Base-by-base conservation (phyloP, 208 protist genomes). In the Sergeia podlipaevii region DNA sequence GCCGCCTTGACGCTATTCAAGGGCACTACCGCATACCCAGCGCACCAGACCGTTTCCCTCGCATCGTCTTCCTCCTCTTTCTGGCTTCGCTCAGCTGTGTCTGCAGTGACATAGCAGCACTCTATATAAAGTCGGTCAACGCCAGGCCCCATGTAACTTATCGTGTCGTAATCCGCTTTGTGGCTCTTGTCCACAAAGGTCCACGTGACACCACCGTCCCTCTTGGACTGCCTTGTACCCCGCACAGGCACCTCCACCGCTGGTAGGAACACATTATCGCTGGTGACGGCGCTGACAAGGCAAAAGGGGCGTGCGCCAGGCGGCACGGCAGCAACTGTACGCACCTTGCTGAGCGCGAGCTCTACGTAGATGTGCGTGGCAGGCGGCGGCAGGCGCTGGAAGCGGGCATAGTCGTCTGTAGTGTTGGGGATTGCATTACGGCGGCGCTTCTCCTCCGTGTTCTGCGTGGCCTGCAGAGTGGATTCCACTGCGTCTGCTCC, bases 61-160 rank as follows among this genome's bases (percentile, higher is more conserved):
- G 20, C 32, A 2, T 5, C 11, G 21, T 5, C 44, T 10, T 11
- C 45, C 1, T 24, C 26, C 15, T 57, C 64, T 11, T 10, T 10
- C 8, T 26, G 41, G 10, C 7, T 42, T 33, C 11, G 20, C 15
- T 48, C 20, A 10, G 27, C 21, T 6, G 53, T 23, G 23, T 68
- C 50, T 4, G 36, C 10, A 4, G 60, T 70, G 38, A 85, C 81
- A 59, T 84, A 93, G 67, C 85, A 93, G 52, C 73, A 88, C 62
- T 93, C 80, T 24, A 93, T 64, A 44, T 84, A 93, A 13, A 93
- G 62, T 24, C 65, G 60, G 34, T 90, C 85, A 0, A 29, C 39
- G 13, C 39, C n/a, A 7, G 64, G 43, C 6, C 74, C 77, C 11
- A 45, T 56, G 54, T 83, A 76, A 34, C 76, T 52, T 8, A 84